Evolutionary conservation across 2,329 filamentous ascomycete species (phyloP).

Genomic region (Diaporthe citri): DNA sequence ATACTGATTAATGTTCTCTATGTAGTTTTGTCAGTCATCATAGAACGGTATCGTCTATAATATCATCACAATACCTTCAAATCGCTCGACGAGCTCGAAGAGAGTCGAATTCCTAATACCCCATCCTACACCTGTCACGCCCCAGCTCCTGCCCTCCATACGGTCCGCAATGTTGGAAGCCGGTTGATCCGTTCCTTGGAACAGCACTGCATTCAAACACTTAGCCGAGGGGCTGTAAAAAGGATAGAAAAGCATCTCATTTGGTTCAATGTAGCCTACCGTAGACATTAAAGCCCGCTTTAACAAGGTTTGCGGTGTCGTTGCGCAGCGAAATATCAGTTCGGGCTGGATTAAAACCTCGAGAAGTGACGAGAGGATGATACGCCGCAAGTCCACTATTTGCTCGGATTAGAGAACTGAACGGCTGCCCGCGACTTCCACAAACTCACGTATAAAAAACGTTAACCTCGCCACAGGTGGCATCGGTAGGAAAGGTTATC

Average conservation of each 20-base stretch:
- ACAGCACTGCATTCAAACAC: not conserved
- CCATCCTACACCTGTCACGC: conserved; percentile 9
- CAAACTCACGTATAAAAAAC: conserved; percentile 11
- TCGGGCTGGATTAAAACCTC: not conserved
- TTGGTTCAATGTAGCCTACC: not conserved
- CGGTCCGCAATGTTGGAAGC: conserved; percentile 1
- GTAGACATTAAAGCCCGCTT: conserved; percentile 16
- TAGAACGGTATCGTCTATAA: too few species aligned
- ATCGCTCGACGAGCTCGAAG: not conserved
- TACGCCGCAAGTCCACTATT: conserved; percentile 10
- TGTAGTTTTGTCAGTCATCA: not conserved
- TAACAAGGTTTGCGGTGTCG: not conserved
- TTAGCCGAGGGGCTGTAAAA: not conserved
- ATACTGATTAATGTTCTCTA: conserved; percentile 7
- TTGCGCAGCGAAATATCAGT: not conserved
- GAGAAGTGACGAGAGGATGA: not conserved
- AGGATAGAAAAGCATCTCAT: rapidly evolving
- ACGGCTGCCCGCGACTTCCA: not conserved
- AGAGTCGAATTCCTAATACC: not conserved
- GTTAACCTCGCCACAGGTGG: conserved; percentile 14
- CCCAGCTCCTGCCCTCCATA: conserved; percentile 15
- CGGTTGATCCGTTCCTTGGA: conserved; percentile 11
- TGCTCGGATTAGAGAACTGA: not conserved
- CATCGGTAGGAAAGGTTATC: not conserved
- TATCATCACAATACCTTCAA: not conserved